These are phyloP conservation scores for Pneumocystis sp. DNA, from an alignment of 1,139 yeast genomes.

Conservation along the genomic window DNA sequence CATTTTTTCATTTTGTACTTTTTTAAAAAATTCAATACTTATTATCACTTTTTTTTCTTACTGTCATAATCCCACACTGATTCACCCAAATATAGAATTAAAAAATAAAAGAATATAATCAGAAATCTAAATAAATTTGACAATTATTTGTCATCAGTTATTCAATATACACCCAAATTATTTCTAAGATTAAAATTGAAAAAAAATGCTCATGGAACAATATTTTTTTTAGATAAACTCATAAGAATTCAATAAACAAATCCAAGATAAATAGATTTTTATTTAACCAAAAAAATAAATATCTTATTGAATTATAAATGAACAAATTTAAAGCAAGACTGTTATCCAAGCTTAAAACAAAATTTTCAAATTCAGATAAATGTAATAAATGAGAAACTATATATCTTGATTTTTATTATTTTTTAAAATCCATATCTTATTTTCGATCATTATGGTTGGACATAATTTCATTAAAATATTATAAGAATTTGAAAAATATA, in stretches of 20 bases:
- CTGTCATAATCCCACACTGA: too few species aligned
- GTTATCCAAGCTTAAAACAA: neutral
- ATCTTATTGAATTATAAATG: neutral
- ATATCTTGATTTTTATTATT: neutral
- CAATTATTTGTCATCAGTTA: too few species aligned
- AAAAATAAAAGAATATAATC: too few species aligned
- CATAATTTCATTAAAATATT: constrained; percentile 8
- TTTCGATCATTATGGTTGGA: neutral
- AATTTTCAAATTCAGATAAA: neutral
- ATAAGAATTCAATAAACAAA: too few species aligned
- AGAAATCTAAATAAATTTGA: too few species aligned
- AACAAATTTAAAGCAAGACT: neutral
- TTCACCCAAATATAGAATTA: too few species aligned
- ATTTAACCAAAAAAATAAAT: neutral
- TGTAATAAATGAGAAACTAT: neutral
- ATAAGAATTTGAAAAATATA: neutral
- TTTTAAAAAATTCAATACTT: neutral
- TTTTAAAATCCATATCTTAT: neutral
- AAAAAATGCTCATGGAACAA: too few species aligned
- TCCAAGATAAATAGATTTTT: neutral
- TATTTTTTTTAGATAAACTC: too few species aligned
- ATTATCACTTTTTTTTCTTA: neutral
- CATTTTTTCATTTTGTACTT: neutral
- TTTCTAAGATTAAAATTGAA: too few species aligned
- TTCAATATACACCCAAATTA: too few species aligned